A percentile compares a stretch with the other conserved stretches of the same genome.
phyloP scores from a whole-genome alignment of 1,284 basidiomycete species.

The Exsudoporus floridanus region DNA sequence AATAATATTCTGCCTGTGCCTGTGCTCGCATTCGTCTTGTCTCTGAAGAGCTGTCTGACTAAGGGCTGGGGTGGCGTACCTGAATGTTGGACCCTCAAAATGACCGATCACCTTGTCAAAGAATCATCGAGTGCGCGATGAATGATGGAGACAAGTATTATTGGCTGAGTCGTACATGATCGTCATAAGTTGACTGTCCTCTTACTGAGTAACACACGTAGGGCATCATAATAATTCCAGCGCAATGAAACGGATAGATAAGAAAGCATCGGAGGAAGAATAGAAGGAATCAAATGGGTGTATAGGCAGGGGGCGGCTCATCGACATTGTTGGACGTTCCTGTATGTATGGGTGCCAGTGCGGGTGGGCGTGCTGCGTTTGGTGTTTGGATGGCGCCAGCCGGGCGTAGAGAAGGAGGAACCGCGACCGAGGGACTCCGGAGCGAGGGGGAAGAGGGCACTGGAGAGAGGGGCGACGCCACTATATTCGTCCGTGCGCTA shows the following conservation, averaged over 20 bases:
- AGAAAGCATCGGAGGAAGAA: neutral
- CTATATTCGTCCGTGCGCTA: neutral
- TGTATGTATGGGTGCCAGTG: constrained; percentile 12
- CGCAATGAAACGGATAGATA: neutral
- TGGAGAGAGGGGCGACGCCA: neutral
- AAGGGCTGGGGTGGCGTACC: neutral
- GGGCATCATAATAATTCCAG: neutral
- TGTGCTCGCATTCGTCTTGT: neutral
- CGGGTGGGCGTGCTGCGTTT: neutral
- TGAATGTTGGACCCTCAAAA: neutral
- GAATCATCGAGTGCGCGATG: too few species aligned
- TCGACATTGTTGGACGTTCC: constrained; percentile 10
- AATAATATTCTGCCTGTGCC: neutral
- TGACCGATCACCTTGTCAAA: neutral
- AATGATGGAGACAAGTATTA: constrained; percentile 2
- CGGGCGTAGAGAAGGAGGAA: neutral
- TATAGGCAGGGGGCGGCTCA: constrained; percentile 31
- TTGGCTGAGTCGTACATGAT: constrained; percentile 9
- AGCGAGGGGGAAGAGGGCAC: neutral
- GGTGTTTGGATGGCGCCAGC: neutral
- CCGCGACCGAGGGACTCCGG: neutral
- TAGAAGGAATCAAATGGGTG: constrained; percentile 14
- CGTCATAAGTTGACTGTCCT: neutral
- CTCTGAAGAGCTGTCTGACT: neutral
- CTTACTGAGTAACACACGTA: neutral